These are phyloP conservation scores for Talaromyces sp. DNA, from an alignment of 2,329 filamentous ascomycete genomes.

Conservation along the genomic window DNA sequence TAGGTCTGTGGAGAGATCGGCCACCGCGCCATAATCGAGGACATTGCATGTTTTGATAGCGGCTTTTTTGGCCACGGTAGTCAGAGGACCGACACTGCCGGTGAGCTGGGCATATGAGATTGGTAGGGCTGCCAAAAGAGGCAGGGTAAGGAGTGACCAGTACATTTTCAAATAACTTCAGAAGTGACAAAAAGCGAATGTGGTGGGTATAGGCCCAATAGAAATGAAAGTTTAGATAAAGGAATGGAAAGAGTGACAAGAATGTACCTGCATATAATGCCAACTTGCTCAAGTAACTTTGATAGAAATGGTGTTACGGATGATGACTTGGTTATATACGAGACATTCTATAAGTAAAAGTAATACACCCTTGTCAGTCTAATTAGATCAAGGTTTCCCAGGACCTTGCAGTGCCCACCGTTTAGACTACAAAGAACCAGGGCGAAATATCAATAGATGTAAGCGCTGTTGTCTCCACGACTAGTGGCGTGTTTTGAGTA, in stretches of 20 bases:
- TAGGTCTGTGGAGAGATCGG: slow-evolving; percentile 52
- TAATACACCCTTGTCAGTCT: not conserved
- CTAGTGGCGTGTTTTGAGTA: not conserved
- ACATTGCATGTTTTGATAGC: slow-evolving; percentile 53
- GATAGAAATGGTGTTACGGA: not conserved
- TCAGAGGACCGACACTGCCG: slow-evolving; percentile 46
- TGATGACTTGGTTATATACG: not conserved
- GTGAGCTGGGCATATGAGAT: slow-evolving; percentile 35
- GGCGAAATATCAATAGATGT: not conserved
- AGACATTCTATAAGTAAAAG: not conserved
- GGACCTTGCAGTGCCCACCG: not conserved
- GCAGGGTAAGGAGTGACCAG: not conserved
- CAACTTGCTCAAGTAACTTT: not conserved
- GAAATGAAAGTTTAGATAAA: not conserved
- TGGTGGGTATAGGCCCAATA: not conserved
- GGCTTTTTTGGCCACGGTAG: slow-evolving; percentile 42
- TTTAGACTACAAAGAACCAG: not conserved
- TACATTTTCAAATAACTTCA: not conserved
- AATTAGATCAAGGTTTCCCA: not conserved
- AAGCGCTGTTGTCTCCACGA: not conserved
- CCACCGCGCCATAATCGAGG: slow-evolving; percentile 51
- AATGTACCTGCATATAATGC: not conserved
- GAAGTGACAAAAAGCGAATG: not conserved
- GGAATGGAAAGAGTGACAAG: not conserved
- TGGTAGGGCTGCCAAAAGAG: not conserved